Conservation (phyloP, 495 filamentous ascomycete genomes). For the Oleoguttula mirabilis region DNA sequence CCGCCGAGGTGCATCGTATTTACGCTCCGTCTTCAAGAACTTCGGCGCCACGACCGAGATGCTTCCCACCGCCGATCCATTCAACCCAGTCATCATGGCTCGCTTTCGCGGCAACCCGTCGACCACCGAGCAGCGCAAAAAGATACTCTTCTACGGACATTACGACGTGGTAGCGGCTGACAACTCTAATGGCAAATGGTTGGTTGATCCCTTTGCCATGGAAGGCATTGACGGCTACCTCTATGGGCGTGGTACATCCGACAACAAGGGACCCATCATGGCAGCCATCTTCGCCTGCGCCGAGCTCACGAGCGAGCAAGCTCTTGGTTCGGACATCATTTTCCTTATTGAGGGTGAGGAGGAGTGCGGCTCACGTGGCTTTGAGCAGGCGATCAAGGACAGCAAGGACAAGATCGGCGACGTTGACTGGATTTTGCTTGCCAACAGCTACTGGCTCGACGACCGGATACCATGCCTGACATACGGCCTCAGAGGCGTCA, state of each 20-base stretch:
- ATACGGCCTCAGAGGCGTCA: slow-evolving; percentile 86
- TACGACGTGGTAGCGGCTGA: slow-evolving; percentile 98
- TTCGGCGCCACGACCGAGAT: slow-evolving; percentile 82
- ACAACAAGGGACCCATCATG: slow-evolving; percentile 92
- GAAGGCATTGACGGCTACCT: slow-evolving; percentile 81
- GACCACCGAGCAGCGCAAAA: slow-evolving; percentile 50
- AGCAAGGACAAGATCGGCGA: slow-evolving; percentile 78
- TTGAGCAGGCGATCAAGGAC: slow-evolving; percentile 61
- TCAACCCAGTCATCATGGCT: slow-evolving; percentile 84
- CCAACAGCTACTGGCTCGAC: slow-evolving; percentile 97
- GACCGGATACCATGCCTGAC: slow-evolving; percentile 91
- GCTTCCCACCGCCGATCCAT: slow-evolving; percentile 53
- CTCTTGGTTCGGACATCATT: slow-evolving; percentile 70
- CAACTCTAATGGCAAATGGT: slow-evolving; percentile 65
- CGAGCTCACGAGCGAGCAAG: slow-evolving; percentile 66
- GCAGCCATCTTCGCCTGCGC: slow-evolving; percentile 87
- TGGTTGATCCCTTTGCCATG: slow-evolving; percentile 72
- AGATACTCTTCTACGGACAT: slow-evolving; percentile 91
- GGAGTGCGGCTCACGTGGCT: slow-evolving; percentile 84
- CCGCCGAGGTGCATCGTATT: slow-evolving; percentile 78
- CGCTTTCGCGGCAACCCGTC: slow-evolving; percentile 62
- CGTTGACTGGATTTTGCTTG: slow-evolving; percentile 84
- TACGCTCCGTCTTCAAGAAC: slow-evolving; percentile 77
- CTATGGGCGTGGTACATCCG: slow-evolving; percentile 90
- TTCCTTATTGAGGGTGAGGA: slow-evolving; percentile 97